phyloP scores from a whole-genome alignment of 2,329 filamentous ascomycete species.

The Tolypocladium ophioglossoides region DNA sequence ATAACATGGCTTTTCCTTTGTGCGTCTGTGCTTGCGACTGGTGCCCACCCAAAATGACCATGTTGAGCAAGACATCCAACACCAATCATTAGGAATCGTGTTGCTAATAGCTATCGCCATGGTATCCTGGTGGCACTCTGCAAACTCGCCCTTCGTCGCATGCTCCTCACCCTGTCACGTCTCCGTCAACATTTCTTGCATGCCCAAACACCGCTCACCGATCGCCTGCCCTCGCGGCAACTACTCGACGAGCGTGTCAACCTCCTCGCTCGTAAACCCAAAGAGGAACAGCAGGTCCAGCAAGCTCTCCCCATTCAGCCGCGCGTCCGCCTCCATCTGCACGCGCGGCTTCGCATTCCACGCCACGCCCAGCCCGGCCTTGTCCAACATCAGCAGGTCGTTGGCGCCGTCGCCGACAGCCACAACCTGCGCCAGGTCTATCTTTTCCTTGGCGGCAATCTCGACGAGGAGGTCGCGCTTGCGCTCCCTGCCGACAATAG shows the following conservation, averaged over 20 bases:
- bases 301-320: slow-evolving; percentile 61
- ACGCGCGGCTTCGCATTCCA: slow-evolving; percentile 80
- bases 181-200: not conserved
- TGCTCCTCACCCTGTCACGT: not conserved
- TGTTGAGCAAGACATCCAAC: too few relatives aligned
- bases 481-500: slow-evolving; percentile 65
- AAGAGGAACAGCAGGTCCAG: slow-evolving; percentile 65
- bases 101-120: not conserved
- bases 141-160: not conserved
- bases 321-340: slow-evolving; percentile 63
- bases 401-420: slow-evolving; percentile 78
- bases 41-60: not conserved
- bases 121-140: not conserved
- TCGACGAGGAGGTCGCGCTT: slow-evolving; percentile 62
- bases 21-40: not conserved
- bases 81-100: not conserved
- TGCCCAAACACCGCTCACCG: not conserved
- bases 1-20: not conserved
- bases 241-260: slow-evolving; percentile 12
- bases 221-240: not conserved
- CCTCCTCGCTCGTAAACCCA: slow-evolving; percentile 58
- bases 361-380: slow-evolving; percentile 66
- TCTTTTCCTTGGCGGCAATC: slow-evolving; percentile 57
- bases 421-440: slow-evolving; percentile 56
- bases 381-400: slow-evolving; percentile 68